Percentiles rank a stretch among this genome's conserved stretches.
These are phyloP conservation scores for Cyclotella distinguenda DNA, from an alignment of 108 stramenopile species.

Conservation along the genomic window DNA sequence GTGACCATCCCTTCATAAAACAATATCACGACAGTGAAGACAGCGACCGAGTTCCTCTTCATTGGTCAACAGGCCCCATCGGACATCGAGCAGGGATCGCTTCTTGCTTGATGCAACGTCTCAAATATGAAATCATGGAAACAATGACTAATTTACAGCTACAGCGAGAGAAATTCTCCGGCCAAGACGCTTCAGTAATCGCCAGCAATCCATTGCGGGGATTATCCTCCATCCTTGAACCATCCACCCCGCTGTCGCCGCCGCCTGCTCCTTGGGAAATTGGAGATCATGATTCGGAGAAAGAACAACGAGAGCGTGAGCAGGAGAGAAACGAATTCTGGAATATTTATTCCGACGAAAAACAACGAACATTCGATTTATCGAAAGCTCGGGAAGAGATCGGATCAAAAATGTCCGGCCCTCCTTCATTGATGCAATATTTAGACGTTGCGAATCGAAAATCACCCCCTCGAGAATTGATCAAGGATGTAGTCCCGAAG, in stretches of 20 bases:
- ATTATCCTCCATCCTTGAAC: slow-evolving; percentile 6
- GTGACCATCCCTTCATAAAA: slow-evolving; percentile 25
- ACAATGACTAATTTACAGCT: slow-evolving; percentile 69
- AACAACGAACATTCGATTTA: neutral
- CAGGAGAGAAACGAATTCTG: slow-evolving; percentile 45
- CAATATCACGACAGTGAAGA: slow-evolving; percentile 12
- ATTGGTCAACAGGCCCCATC: slow-evolving; percentile 38
- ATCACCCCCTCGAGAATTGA: neutral
- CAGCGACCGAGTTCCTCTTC: slow-evolving; percentile 4
- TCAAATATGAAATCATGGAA: slow-evolving; percentile 67
- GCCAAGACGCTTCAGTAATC: slow-evolving; percentile 24
- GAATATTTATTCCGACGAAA: slow-evolving; percentile 21
- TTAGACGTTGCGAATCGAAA: slow-evolving; percentile 16
- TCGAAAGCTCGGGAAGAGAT: slow-evolving; percentile 7
- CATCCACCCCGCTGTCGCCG: neutral
- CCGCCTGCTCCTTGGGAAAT: slow-evolving; percentile 51
- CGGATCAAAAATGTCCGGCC: slow-evolving; percentile 10
- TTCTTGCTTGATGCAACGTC: slow-evolving; percentile 56
- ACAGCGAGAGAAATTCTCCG: slow-evolving; percentile 43
- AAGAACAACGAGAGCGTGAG: slow-evolving; percentile 18
- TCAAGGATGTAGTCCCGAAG: slow-evolving; percentile 1
- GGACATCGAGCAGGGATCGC: slow-evolving; percentile 76
- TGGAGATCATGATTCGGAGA: slow-evolving; percentile 30
- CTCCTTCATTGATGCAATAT: slow-evolving; percentile 25
- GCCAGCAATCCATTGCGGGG: slow-evolving; percentile 37